These are phyloP conservation scores for Aphanomyces invadans DNA, from an alignment of 352 stramenopile genomes.

Conservation along the genomic window DNA sequence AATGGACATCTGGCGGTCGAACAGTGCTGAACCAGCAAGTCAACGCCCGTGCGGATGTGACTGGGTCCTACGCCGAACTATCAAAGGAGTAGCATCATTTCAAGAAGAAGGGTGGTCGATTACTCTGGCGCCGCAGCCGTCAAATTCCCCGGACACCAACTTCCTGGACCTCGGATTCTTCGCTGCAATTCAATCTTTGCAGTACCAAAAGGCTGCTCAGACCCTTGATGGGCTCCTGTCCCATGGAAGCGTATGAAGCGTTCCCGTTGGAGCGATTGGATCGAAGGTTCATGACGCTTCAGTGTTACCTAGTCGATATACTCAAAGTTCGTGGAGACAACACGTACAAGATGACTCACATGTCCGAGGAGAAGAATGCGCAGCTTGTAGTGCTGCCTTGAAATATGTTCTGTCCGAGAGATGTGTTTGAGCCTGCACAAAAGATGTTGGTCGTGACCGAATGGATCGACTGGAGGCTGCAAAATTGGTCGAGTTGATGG, in stretches of 20 bases:
- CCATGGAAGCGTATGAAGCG: not conserved
- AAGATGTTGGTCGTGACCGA: not conserved
- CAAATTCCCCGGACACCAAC: slow-evolving; percentile 5
- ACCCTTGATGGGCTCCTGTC: not conserved
- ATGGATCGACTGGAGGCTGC: not conserved
- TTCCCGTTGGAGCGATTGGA: not conserved
- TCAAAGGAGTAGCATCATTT: not conserved
- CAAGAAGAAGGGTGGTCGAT: not conserved
- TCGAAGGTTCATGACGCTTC: not conserved
- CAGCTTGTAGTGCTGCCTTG: not conserved
- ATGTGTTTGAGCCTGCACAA: not conserved
- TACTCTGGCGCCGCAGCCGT: not conserved
- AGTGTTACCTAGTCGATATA: not conserved
- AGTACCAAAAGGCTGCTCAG: not conserved
- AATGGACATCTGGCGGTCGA: not conserved
- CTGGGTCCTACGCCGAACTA: not conserved
- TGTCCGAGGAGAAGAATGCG: not conserved
- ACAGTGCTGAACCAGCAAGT: not conserved
- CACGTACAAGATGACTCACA: slow-evolving; percentile 13
- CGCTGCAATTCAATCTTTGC: not conserved
- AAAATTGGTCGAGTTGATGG: not conserved
- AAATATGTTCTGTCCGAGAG: not conserved
- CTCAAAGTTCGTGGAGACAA: not conserved
- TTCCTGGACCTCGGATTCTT: slow-evolving; percentile 14
- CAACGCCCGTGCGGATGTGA: not conserved